Evolutionary conservation across 805 yeast genomes (phyloP).

Genomic region (Wickerhamiella alocasiicola): DNA sequence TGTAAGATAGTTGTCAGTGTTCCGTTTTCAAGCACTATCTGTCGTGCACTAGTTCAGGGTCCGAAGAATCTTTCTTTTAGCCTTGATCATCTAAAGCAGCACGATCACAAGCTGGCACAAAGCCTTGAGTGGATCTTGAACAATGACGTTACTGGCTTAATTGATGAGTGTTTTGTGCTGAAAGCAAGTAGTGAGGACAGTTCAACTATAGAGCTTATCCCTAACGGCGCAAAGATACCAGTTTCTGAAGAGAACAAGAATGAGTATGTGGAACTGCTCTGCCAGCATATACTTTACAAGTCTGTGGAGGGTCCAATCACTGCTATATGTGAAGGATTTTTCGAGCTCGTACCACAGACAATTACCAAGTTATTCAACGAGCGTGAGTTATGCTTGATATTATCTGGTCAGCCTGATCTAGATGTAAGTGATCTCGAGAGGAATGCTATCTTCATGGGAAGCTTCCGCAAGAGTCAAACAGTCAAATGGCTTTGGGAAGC

Average conservation of each 20-base stretch:
- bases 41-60: slow-evolving; percentile 92
- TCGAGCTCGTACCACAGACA: slow-evolving; percentile 93
- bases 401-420: slow-evolving; percentile 96
- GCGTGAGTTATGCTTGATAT: slow-evolving; percentile 86
- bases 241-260: slow-evolving; percentile 90
- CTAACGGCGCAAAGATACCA: slow-evolving; percentile 75
- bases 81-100: slow-evolving; percentile 95
- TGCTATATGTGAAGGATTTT: slow-evolving; percentile 93
- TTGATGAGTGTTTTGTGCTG: slow-evolving; percentile 75
- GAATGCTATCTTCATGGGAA: slow-evolving; percentile 96
- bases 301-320: slow-evolving; percentile 92
- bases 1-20: slow-evolving; percentile 96
- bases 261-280: slow-evolving; percentile 85
- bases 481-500: slow-evolving; percentile 98
- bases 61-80: slow-evolving; percentile 89
- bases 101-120: slow-evolving; percentile 90
- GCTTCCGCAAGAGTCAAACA: slow-evolving; percentile 88
- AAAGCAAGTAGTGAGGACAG: slow-evolving; percentile 87
- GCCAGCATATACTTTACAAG: slow-evolving; percentile 89
- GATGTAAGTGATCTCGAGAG: slow-evolving; percentile 98
- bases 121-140: slow-evolving; percentile 92
- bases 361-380: slow-evolving; percentile 93
- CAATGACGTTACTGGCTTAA: slow-evolving; percentile 77
- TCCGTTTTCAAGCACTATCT: slow-evolving; percentile 93
- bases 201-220: slow-evolving; percentile 77